phyloP scores from a whole-genome alignment of 441 rosid genomes.

The Pelargonium cotyledonis region DNA sequence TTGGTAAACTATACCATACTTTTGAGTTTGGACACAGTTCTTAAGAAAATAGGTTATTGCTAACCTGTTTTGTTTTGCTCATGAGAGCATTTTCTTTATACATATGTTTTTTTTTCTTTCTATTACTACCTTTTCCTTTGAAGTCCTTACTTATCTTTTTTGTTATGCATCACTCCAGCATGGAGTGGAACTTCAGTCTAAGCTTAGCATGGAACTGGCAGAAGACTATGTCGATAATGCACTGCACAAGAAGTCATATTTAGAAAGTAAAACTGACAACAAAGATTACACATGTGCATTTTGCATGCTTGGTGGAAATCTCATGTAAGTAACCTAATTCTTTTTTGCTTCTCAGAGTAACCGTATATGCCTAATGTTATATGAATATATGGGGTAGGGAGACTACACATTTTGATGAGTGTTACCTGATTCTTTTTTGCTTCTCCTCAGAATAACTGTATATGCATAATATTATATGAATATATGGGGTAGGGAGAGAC shows the following conservation, averaged over 20 bases:
- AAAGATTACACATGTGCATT: background rate
- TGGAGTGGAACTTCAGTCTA: slow-evolving; percentile 8
- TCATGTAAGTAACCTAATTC: background rate
- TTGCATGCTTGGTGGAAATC: background rate
- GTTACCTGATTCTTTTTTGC: background rate
- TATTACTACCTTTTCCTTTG: background rate
- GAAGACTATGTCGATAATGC: slow-evolving; percentile 11
- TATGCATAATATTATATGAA: background rate
- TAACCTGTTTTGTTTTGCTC: no score
- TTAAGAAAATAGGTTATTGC: background rate
- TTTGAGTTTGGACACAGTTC: background rate
- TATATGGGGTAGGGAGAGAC: background rate
- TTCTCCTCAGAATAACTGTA: background rate
- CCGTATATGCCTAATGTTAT: background rate
- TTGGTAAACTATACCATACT: no score
- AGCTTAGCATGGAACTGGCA: background rate
- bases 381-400: background rate
- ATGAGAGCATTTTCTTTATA: no score
- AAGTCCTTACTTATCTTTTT: background rate
- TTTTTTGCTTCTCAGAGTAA: background rate
- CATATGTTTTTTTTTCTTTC: background rate
- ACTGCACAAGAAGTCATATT: slow-evolving; percentile 1
- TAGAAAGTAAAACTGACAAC: background rate
- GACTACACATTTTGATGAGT: background rate
- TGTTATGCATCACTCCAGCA: slow-evolving; percentile 10